These are phyloP conservation scores for Hygrophoropsis aurantiaca DNA, from an alignment of 768 basidiomycete genomes.

Conservation along the genomic window DNA sequence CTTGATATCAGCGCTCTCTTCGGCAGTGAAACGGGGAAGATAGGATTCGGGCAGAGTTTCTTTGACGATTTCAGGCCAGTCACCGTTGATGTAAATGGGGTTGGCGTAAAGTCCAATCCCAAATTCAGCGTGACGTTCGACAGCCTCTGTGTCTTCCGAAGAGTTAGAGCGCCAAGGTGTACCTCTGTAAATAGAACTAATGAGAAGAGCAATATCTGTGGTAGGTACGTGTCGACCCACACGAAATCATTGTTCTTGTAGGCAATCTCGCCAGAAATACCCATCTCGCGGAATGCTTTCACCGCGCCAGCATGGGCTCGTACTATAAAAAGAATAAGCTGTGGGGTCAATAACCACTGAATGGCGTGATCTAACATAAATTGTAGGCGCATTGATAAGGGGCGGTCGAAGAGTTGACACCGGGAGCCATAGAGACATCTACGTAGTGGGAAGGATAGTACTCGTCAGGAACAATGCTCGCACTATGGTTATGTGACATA, in stretches of 20 bases:
- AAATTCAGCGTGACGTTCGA: constrained; percentile 51
- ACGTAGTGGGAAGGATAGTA: too few relatives aligned
- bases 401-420: constrained; percentile 43
- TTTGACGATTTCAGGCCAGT: constrained; percentile 52
- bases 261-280: constrained; percentile 51
- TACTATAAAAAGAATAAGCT: constrained; percentile 24
- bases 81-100: constrained; percentile 49
- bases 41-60: constrained; percentile 45
- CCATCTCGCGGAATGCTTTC: constrained; percentile 48
- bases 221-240: constrained; percentile 21
- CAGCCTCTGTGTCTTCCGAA: constrained; percentile 43
- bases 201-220: background rate
- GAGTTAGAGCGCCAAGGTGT: constrained; percentile 47
- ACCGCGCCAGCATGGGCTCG: constrained; percentile 52
- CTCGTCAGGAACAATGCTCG: too few relatives aligned
- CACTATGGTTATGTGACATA: constrained; percentile 14
- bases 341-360: background rate
- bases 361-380: constrained; percentile 30
- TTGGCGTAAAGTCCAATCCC: constrained; percentile 50
- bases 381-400: constrained; percentile 46
- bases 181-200: constrained; percentile 27
- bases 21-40: constrained; percentile 47
- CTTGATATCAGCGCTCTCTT: constrained; percentile 44
- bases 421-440: constrained; percentile 42
- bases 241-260: constrained; percentile 56